phyloP scores from a whole-genome alignment of 169 alveolate species.

The Theileria annulata region DNA sequence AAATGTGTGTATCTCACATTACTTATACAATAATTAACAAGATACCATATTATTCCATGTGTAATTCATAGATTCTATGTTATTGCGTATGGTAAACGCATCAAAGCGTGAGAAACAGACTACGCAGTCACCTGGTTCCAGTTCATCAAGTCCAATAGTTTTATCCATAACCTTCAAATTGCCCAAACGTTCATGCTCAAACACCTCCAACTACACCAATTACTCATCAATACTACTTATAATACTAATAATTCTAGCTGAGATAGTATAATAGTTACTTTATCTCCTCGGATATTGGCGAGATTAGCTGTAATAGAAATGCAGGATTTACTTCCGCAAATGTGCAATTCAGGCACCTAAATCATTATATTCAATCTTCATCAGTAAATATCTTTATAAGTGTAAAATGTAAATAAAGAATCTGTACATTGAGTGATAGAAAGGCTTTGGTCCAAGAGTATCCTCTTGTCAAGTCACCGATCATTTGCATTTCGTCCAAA shows the following conservation, averaged over 20 bases:
- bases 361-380: background rate
- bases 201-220: conserved; percentile 51
- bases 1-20: too few species aligned
- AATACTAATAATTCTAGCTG: conserved; percentile 2
- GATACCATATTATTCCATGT: conserved; percentile 8
- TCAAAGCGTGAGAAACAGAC: conserved; percentile 82
- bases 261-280: conserved; percentile 28
- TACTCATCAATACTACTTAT: background rate
- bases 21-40: too few species aligned
- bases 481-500: conserved; percentile 90
- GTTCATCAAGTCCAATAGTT: conserved; percentile 56
- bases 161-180: conserved; percentile 63
- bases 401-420: too few species aligned
- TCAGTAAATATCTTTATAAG: background rate
- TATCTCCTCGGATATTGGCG: conserved; percentile 40
- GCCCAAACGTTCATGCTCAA: conserved; percentile 58
- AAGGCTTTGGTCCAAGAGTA: conserved; percentile 90
- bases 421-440: conserved; percentile 75
- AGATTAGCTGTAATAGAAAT: conserved; percentile 23
- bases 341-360: conserved; percentile 77
- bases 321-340: conserved; percentile 57
- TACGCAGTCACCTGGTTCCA: conserved; percentile 90
- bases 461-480: conserved; percentile 86
- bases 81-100: conserved; percentile 64
- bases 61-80: conserved; percentile 53